Evolutionary conservation across 176 grass and related monocot species (phyloP).

Genomic region (Musa itinerans): DNA sequence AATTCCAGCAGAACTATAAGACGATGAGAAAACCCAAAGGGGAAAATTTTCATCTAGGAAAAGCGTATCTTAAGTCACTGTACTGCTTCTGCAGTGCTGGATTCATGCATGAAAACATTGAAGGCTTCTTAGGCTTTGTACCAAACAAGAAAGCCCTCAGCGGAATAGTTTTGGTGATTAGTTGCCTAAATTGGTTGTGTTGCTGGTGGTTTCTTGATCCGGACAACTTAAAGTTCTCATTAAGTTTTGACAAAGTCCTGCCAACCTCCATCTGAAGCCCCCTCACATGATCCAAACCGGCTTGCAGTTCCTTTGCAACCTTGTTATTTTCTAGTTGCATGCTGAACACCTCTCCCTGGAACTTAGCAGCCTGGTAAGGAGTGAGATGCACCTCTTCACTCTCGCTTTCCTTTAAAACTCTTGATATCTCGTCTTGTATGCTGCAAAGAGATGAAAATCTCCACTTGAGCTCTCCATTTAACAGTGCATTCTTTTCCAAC

Average conservation of each 20-base stretch:
- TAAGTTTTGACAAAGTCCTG: slow-evolving; percentile 43
- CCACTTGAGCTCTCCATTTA: slow-evolving; percentile 53
- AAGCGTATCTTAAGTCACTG: background rate
- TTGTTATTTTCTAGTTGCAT: slow-evolving; percentile 74
- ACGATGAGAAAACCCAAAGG: too few relatives aligned
- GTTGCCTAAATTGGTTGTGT: slow-evolving; percentile 5
- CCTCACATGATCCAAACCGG: slow-evolving; percentile 53
- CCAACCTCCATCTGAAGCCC: slow-evolving; percentile 51
- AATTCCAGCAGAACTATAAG: too few relatives aligned
- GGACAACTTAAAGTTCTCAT: slow-evolving; percentile 41
- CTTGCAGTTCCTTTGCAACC: slow-evolving; percentile 56
- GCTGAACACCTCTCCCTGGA: slow-evolving; percentile 63
- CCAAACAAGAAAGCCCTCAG: slow-evolving; percentile 7
- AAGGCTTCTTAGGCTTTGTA: background rate
- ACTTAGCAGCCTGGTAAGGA: slow-evolving; percentile 42
- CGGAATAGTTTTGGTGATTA: background rate
- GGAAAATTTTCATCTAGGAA: background rate
- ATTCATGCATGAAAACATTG: slow-evolving; percentile 4
- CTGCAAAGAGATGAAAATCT: slow-evolving; percentile 55
- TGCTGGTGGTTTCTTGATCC: slow-evolving; percentile 35
- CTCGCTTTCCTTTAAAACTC: slow-evolving; percentile 23
- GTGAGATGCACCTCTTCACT: slow-evolving; percentile 32
- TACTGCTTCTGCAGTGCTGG: background rate
- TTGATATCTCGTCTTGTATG: slow-evolving; percentile 65
- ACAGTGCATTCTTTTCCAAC: slow-evolving; percentile 57